Evolutionary conservation across 78 protist species (phyloP).

Genomic region (Isochrysis galbana): DNA sequence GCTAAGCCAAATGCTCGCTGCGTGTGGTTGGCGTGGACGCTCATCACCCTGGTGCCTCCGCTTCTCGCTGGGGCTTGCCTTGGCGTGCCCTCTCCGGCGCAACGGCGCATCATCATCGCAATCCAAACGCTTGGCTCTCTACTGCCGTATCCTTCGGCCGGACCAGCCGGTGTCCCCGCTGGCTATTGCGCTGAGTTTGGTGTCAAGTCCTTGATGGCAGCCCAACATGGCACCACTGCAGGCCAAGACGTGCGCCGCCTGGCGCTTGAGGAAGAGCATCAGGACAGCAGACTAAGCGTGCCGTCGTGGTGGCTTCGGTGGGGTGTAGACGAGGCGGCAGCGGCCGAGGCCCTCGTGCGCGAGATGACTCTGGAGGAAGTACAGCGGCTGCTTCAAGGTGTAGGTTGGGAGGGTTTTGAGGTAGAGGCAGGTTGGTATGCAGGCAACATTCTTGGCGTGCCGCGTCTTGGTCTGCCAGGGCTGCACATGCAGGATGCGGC

Average conservation of each 20-base stretch:
- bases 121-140: neutral
- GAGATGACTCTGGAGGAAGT: neutral
- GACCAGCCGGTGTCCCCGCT: neutral
- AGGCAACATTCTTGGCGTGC: constrained; percentile 9
- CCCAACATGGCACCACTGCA: neutral
- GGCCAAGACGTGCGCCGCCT: neutral
- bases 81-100: neutral
- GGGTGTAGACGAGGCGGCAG: neutral
- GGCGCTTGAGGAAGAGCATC: neutral
- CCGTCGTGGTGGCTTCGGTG: neutral
- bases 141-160: neutral
- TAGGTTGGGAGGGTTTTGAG: neutral
- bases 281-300: neutral
- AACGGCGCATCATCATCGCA: neutral
- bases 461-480: constrained; percentile 28
- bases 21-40: too few relatives aligned
- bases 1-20: too few relatives aligned
- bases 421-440: neutral
- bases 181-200: neutral
- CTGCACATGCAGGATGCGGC: constrained; percentile 46
- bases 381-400: neutral
- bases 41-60: too few relatives aligned
- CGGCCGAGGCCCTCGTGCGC: neutral
- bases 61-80: too few relatives aligned
- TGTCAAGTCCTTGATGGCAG: neutral